Percentiles rank a stretch among this genome's conserved stretches.
Evolutionary conservation across 1,139 yeast species (phyloP).

Genomic region (Scheffersomyces illinoinensis): DNA sequence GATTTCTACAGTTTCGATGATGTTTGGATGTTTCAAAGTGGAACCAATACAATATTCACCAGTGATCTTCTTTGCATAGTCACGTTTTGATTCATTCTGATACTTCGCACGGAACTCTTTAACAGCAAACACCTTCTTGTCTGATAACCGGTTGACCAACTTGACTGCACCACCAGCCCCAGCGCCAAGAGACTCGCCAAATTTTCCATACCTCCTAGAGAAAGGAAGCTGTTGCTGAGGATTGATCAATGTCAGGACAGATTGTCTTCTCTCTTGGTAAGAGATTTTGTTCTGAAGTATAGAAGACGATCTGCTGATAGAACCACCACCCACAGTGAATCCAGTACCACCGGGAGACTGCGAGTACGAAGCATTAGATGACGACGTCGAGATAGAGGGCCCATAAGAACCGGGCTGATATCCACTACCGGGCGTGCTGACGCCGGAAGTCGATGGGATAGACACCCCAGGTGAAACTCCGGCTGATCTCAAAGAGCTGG

Average conservation of each 20-base stretch:
- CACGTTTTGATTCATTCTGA: constrained; percentile 75
- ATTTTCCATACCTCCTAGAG: constrained; percentile 74
- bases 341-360: constrained; percentile 22
- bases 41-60: constrained; percentile 96
- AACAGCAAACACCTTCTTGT: constrained; percentile 80
- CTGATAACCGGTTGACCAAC: constrained; percentile 66
- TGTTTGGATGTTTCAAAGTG: constrained; percentile 86
- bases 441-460: constrained; percentile 13
- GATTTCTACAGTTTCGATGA: constrained; percentile 88
- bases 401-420: constrained; percentile 18
- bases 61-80: constrained; percentile 89
- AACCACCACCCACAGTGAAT: constrained; percentile 19
- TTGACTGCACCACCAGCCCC: constrained; percentile 96
- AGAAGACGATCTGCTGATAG: constrained; percentile 29
- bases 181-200: constrained; percentile 87
- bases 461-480: constrained; percentile 12
- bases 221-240: constrained; percentile 49
- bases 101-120: constrained; percentile 85
- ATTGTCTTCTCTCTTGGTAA: constrained; percentile 39
- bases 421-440: constrained; percentile 13
- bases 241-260: constrained; percentile 32
- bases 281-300: constrained; percentile 32
- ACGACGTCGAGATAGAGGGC: constrained; percentile 27
- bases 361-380: constrained; percentile 36
- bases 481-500: constrained; percentile 37